Evolutionary conservation across 495 filamentous ascomycete genomes (phyloP).

Genomic region (Hyaloscypha hepaticicola): DNA sequence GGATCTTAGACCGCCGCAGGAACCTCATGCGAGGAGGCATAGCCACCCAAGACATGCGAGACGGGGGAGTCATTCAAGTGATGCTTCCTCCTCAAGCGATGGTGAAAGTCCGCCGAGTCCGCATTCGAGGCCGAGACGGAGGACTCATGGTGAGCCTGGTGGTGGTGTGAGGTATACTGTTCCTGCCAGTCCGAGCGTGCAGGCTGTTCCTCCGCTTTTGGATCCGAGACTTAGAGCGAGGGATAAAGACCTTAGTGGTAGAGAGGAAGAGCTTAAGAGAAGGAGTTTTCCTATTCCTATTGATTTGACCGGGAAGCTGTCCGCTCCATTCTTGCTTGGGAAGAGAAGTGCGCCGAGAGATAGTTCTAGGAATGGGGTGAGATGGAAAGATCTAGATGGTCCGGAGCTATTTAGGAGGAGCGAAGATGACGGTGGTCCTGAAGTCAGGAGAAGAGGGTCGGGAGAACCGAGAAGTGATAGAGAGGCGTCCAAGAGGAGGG

Average conservation of each 20-base stretch:
- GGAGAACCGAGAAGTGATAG: slow-evolving; percentile 1
- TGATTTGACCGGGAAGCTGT: slow-evolving; percentile 25
- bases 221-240: slow-evolving; percentile 8
- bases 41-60: slow-evolving; percentile 25
- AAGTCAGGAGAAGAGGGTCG: background rate
- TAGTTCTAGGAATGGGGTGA: background rate
- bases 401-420: slow-evolving; percentile 7
- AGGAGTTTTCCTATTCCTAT: slow-evolving; percentile 24
- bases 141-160: background rate
- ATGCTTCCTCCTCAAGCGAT: background rate
- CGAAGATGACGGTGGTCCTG: background rate
- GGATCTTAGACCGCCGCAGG: background rate
- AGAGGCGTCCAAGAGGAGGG: background rate
- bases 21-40: slow-evolving; percentile 17
- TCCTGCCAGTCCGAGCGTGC: background rate
- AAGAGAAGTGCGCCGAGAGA: slow-evolving; percentile 9
- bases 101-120: background rate
- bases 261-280: slow-evolving; percentile 19
- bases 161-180: slow-evolving; percentile 6
- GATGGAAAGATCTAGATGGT: slow-evolving; percentile 28
- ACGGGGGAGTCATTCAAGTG: slow-evolving; percentile 11
- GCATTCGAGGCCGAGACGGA: background rate
- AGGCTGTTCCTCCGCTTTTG: background rate
- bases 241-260: slow-evolving; percentile 1
- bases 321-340: slow-evolving; percentile 25